Base-by-base conservation (phyloP, 306 rosid genomes). In the Castanospermum australe region DNA sequence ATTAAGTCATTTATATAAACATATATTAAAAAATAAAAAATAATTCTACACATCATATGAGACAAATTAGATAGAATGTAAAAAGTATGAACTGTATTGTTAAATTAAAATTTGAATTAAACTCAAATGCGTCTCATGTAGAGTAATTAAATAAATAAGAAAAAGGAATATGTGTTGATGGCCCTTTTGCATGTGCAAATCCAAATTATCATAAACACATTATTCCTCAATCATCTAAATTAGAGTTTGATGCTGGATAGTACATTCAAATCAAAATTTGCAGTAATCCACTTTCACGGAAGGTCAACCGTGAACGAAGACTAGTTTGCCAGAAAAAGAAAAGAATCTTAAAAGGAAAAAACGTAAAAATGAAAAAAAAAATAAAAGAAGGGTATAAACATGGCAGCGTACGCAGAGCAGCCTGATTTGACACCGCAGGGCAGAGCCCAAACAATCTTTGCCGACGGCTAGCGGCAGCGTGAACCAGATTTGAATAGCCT, bases 391-490 rank as follows among this genome's bases (percentile, higher is more conserved):
- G n/a, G n/a, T n/a, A n/a, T n/a, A n/a, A n/a, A n/a, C n/a, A n/a
- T 39, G 18, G n/a, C 44, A 67, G 48, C n/a, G 21, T 0, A 12
- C 17, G 8, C 2, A 48, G 73, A 10, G 60, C 6, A 17, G 38
- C 0, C 1, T 56, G 88, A 81, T 84, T 76, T 84, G 88, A 84
- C 83, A 59, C 56, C 68, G 82, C 80, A 48, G n/a, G n/a, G 77
- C 76, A 38, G 55, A 78, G 11, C 59, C 32, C 22, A 71, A 51
- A 45, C 71, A 39, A 62, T 32, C 64, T 75, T 79, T 71, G 65
- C 59, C 66, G 75, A 63, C 76, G 75, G 84, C 80, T 44, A 61
- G 36, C 20, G 39, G 14, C 86, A 67, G 54, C 14, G 8, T 1
- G 3, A 13, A 7, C 24, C 64, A 18, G 17, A 48, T 5, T 48